A percentile compares a stretch with the other conserved stretches of the same genome.
These are phyloP conservation scores for Craterostigma plantagineum DNA, from an alignment of 257 asterid genomes.

Conservation along the genomic window DNA sequence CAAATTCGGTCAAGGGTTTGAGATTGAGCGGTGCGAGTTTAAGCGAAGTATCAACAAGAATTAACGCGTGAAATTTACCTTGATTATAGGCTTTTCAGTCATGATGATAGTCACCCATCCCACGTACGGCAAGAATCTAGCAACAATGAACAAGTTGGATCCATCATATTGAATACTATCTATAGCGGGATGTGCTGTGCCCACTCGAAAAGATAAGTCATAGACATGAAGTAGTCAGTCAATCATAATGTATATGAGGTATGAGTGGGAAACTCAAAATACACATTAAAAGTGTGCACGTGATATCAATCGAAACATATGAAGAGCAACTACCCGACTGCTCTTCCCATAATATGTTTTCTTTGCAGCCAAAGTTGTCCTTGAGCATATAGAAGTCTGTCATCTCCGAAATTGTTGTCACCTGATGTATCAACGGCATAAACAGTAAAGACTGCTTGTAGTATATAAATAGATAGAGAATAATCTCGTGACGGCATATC, in stretches of 20 bases:
- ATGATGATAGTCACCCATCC: constrained; percentile 99
- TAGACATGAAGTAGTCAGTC: too few relatives aligned
- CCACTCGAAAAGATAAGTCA: too few relatives aligned
- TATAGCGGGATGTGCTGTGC: too few relatives aligned
- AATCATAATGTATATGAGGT: too few relatives aligned
- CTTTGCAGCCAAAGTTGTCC: constrained; percentile 95
- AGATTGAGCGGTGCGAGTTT: not conserved
- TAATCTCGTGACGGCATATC: too few relatives aligned
- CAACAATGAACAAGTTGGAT: constrained; percentile 7
- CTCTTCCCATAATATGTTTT: constrained; percentile 98
- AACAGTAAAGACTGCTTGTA: not conserved
- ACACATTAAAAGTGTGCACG: too few relatives aligned
- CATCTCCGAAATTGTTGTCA: constrained; percentile 88
- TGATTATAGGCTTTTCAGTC: constrained; percentile 97
- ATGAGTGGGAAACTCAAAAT: too few relatives aligned
- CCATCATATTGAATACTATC: not conserved
- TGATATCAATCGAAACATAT: too few relatives aligned
- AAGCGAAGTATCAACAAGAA: not conserved
- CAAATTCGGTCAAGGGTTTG: not conserved
- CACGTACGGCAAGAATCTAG: constrained; percentile 91
- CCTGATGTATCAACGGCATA: constrained; percentile 35
- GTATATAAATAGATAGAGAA: too few relatives aligned
- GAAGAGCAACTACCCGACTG: constrained; percentile 98
- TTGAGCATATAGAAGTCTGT: constrained; percentile 86
- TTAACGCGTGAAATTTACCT: constrained; percentile 21